A percentile compares a stretch with the other conserved stretches of the same genome.
phyloP scores from a whole-genome alignment of 768 basidiomycete species.

The Piloderma croceum region DNA sequence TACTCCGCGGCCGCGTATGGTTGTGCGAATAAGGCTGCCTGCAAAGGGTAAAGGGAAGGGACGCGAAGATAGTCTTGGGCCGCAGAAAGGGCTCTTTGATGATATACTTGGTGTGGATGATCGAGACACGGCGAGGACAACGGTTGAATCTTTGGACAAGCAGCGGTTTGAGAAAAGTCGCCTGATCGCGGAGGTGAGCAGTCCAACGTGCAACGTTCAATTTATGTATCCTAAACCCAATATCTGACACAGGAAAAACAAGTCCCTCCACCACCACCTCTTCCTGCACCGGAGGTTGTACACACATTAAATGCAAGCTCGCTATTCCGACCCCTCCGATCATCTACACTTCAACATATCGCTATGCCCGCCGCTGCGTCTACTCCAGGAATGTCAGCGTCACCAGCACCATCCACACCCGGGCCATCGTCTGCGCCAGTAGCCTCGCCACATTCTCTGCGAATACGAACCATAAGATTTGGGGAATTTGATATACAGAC shows the following conservation, averaged over 20 bases:
- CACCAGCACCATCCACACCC: constrained; percentile 19
- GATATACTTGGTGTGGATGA: constrained; percentile 67
- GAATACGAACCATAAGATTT: constrained; percentile 86
- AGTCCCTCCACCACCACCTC: constrained; percentile 35
- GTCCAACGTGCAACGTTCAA: constrained; percentile 9
- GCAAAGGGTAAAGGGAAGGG: constrained; percentile 67
- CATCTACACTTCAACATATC: constrained; percentile 41
- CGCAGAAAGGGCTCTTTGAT: constrained; percentile 71
- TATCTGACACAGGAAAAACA: constrained; percentile 41
- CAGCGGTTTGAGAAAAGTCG: constrained; percentile 68
- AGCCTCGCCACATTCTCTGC: constrained; percentile 36
- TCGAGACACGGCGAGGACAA: constrained; percentile 67
- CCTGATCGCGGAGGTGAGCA: constrained; percentile 65
- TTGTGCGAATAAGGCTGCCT: constrained; percentile 14
- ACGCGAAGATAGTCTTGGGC: constrained; percentile 65
- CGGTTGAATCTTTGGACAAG: constrained; percentile 56
- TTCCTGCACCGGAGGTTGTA: constrained; percentile 26
- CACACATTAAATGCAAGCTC: constrained; percentile 46
- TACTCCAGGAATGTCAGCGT: constrained; percentile 35
- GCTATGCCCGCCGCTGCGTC: constrained; percentile 27
- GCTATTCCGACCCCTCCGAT: constrained; percentile 59
- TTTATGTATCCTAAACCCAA: constrained; percentile 3
- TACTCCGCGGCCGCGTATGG: constrained; percentile 20
- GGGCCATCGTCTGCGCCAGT: constrained; percentile 25
- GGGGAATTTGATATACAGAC: constrained; percentile 91